Evolutionary conservation across 331 rosid species (phyloP).

Genomic region (Acacia concinna): DNA sequence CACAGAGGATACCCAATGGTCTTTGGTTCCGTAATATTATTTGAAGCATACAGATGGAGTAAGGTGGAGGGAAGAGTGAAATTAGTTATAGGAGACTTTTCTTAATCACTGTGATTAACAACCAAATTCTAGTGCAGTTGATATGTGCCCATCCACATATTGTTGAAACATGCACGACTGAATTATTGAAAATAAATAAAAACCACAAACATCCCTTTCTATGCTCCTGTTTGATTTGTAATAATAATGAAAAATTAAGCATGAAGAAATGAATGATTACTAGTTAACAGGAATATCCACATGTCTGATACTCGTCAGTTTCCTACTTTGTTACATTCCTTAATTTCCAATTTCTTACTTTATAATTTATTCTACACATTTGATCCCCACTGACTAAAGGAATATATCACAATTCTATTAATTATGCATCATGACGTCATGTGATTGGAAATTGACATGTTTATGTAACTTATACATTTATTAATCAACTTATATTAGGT

Average conservation of each 20-base stretch:
- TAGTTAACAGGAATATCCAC: constrained; percentile 30
- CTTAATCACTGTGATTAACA: not conserved
- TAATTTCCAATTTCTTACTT: constrained; percentile 31
- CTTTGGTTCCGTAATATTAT: too few species aligned
- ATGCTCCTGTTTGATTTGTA: not conserved
- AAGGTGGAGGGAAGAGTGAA: not conserved
- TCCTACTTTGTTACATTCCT: constrained; percentile 27
- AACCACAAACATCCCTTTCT: not conserved
- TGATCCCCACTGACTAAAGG: not conserved
- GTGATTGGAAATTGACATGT: not conserved
- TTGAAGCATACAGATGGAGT: not conserved
- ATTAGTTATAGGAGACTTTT: not conserved
- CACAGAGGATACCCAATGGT: too few species aligned
- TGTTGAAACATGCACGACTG: not conserved
- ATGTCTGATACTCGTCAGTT: constrained; percentile 31
- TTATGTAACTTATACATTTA: not conserved
- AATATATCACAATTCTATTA: not conserved
- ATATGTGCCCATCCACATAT: constrained; percentile 36
- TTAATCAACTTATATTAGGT: not conserved
- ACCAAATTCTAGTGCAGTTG: constrained; percentile 32
- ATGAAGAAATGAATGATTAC: constrained; percentile 29
- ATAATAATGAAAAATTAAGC: constrained; percentile 34
- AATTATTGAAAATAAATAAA: not conserved
- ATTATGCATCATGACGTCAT: not conserved
- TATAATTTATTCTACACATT: constrained; percentile 10